These are phyloP conservation scores for Aspergillus saccharolyticus DNA, from an alignment of 495 filamentous ascomycete species.

Conservation along the genomic window DNA sequence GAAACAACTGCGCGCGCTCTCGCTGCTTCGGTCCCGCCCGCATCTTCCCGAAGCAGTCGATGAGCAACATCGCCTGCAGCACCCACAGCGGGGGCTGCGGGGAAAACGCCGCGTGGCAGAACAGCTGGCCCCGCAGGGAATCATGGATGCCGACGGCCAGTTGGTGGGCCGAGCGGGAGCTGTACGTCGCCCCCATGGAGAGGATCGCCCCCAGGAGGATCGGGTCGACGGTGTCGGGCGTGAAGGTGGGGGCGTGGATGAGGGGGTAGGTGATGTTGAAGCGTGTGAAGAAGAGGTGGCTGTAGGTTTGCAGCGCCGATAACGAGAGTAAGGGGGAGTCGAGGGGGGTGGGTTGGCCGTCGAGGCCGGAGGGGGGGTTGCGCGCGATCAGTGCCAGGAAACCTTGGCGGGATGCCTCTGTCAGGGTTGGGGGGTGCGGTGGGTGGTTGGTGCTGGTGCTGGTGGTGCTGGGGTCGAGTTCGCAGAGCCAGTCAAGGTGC, in stretches of 20 bases:
- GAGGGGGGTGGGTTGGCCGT: constrained; percentile 35
- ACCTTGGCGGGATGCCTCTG: constrained; percentile 31
- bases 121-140: constrained; percentile 38
- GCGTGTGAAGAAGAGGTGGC: constrained; percentile 50
- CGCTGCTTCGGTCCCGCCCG: constrained; percentile 51
- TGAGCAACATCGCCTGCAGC: constrained; percentile 52
- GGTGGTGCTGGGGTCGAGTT: constrained; percentile 13
- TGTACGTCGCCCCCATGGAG: constrained; percentile 52
- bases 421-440: constrained; percentile 19
- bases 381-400: constrained; percentile 42
- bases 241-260: constrained; percentile 49
- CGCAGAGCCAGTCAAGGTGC: constrained; percentile 26
- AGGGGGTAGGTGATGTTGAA: constrained; percentile 53
- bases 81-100: constrained; percentile 49
- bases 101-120: constrained; percentile 41
- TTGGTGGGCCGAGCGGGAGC: constrained; percentile 49
- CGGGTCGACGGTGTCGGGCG: constrained; percentile 39
- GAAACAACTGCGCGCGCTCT: constrained; percentile 51
- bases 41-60: constrained; percentile 55
- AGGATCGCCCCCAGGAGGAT: constrained; percentile 47
- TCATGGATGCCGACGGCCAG: constrained; percentile 50
- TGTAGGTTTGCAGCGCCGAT: constrained; percentile 43
- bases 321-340: constrained; percentile 46
- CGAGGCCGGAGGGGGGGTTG: constrained; percentile 33
- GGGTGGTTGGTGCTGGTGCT: too few relatives aligned